Conservation (phyloP, 139 green algal genomes). For the Edaphochlamys debaryana region DNA sequence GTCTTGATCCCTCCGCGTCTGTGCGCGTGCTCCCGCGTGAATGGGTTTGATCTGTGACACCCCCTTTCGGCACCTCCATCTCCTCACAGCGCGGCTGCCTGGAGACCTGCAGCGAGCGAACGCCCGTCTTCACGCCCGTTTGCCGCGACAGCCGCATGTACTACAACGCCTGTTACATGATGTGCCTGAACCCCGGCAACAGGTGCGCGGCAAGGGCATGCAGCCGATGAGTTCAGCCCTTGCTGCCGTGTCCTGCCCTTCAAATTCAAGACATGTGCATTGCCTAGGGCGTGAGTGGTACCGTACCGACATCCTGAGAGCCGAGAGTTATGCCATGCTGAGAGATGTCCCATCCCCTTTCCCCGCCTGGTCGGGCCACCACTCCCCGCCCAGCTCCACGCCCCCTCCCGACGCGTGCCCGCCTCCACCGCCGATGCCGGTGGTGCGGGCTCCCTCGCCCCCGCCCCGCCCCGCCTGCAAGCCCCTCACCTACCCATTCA, state of each 20-base stretch:
- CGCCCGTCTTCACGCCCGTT: not conserved
- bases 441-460: not conserved
- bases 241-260: too few relatives aligned
- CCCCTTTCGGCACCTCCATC: too few relatives aligned
- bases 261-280: too few relatives aligned
- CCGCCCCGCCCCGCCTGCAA: conserved; percentile 6
- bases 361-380: too few relatives aligned
- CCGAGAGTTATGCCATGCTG: too few relatives aligned
- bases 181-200: conserved; percentile 1
- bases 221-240: too few relatives aligned
- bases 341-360: too few relatives aligned
- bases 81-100: too few relatives aligned
- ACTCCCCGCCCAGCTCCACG: too few relatives aligned
- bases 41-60: not conserved
- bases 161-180: conserved; percentile 34
- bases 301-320: too few relatives aligned
- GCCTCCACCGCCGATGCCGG: not conserved
- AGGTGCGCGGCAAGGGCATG: too few relatives aligned
- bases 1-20: not conserved
- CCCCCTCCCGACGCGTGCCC: not conserved
- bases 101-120: not conserved
- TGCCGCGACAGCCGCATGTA: conserved; percentile 21
- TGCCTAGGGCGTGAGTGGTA: too few relatives aligned
- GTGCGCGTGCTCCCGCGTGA: not conserved
- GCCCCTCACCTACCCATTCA: not conserved